Conservation (phyloP, 306 rosid species). For the Medicago arabica region DNA sequence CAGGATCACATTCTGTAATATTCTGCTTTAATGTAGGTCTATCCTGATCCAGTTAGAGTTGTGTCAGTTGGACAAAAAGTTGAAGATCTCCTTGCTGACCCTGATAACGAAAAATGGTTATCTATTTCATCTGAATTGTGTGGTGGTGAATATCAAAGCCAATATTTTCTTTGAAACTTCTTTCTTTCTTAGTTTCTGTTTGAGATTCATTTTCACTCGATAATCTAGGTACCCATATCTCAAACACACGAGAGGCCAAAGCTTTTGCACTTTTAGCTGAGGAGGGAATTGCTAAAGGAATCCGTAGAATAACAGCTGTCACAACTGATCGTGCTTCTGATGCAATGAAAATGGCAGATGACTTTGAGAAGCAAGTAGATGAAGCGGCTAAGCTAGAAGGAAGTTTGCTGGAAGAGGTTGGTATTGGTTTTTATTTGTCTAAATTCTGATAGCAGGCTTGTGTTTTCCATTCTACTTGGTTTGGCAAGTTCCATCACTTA, state of each 20-base stretch:
- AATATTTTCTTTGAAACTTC: constrained; percentile 30
- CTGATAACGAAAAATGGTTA: constrained; percentile 72
- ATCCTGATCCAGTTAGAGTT: constrained; percentile 98
- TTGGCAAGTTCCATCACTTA: constrained; percentile 7
- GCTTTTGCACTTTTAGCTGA: constrained; percentile 94
- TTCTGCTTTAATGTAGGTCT: constrained; percentile 65
- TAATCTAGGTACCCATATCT: constrained; percentile 83
- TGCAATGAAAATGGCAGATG: constrained; percentile 67
- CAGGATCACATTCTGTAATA: constrained; percentile 23
- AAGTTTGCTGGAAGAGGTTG: constrained; percentile 85
- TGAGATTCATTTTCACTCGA: constrained; percentile 39
- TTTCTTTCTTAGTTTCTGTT: constrained; percentile 34
- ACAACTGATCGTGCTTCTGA: constrained; percentile 74
- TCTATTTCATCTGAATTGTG: constrained; percentile 88
- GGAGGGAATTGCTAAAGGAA: constrained; percentile 97
- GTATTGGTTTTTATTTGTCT: constrained; percentile 23
- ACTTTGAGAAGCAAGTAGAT: constrained; percentile 77
- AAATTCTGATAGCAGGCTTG: constrained; percentile 16
- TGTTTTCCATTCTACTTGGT: constrained; percentile 24
- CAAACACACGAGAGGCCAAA: constrained; percentile 90
- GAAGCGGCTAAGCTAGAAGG: constrained; percentile 72
- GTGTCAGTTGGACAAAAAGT: constrained; percentile 81
- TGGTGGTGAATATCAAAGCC: constrained; percentile 66
- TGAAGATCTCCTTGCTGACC: constrained; percentile 87
- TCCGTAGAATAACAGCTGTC: constrained; percentile 95